Evolutionary conservation across 768 basidiomycete species (phyloP).

Genomic region (Amanita brunnescens): DNA sequence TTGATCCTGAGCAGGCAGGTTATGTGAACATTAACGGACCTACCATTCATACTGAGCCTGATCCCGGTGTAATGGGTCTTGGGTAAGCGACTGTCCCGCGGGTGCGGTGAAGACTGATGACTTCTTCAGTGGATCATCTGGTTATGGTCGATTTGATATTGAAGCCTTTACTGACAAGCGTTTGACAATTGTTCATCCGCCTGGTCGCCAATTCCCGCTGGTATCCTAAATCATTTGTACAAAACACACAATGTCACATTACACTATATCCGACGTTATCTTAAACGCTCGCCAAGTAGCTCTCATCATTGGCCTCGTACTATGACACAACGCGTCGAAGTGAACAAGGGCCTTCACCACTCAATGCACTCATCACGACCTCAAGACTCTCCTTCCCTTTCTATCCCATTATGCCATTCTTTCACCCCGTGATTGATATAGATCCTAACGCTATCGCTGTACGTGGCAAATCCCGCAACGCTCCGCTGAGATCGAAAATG

Average conservation of each 20-base stretch:
- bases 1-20: conserved; percentile 22
- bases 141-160: conserved; percentile 45
- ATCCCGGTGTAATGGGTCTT: conserved; percentile 30
- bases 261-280: too few relatives aligned
- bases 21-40: conserved; percentile 46
- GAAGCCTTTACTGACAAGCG: conserved; percentile 16
- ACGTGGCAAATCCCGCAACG: too few relatives aligned
- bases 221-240: neutral
- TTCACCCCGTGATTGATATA: too few relatives aligned
- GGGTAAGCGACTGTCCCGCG: conserved; percentile 27
- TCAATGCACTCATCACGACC: too few relatives aligned
- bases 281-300: too few relatives aligned
- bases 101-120: neutral
- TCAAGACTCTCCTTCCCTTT: too few relatives aligned
- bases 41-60: conserved; percentile 36
- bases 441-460: too few relatives aligned
- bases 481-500: too few relatives aligned
- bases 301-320: too few relatives aligned
- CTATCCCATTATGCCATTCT: too few relatives aligned
- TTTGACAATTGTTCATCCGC: neutral
- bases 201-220: neutral
- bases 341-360: too few relatives aligned
- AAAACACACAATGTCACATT: neutral
- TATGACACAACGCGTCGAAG: too few relatives aligned
- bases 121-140: conserved; percentile 30